phyloP scores from a whole-genome alignment of 2,329 filamentous ascomycete genomes.

The Diaporthe citriasiana region DNA sequence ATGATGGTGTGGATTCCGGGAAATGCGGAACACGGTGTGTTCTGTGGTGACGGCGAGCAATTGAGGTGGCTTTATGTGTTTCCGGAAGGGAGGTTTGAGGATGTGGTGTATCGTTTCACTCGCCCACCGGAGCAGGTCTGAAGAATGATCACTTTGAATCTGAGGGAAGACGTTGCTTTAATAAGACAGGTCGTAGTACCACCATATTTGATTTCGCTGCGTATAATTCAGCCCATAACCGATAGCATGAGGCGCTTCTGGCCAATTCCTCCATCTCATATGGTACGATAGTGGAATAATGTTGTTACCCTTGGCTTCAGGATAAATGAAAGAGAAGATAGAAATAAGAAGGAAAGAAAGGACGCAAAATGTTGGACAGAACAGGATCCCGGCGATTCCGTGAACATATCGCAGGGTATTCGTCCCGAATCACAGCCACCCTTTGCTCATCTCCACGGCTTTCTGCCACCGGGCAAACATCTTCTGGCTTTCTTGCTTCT shows the following conservation, averaged over 20 bases:
- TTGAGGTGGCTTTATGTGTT: conserved; percentile 23
- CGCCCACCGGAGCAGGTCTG: background rate
- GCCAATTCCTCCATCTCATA: background rate
- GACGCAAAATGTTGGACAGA: no score
- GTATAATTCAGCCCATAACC: background rate
- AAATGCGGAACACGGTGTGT: conserved; percentile 14
- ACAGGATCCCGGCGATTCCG: background rate
- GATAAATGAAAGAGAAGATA: background rate
- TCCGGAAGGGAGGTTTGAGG: background rate
- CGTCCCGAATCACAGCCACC: conserved; percentile 57
- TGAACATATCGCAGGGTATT: background rate
- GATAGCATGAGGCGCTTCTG: background rate
- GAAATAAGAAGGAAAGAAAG: background rate
- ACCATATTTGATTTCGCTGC: background rate
- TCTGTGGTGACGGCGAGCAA: conserved; percentile 3
- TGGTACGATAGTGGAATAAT: background rate
- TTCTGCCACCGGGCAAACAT: conserved; percentile 69
- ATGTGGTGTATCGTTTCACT: conserved; percentile 18
- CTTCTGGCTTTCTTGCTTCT: conserved; percentile 55
- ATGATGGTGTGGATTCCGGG: conserved; percentile 10
- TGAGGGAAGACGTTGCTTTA: background rate
- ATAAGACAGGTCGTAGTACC: no score
- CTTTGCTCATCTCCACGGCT: conserved; percentile 71
- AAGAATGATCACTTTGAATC: background rate
- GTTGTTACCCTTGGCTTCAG: background rate